Percentiles rank a stretch among this genome's conserved stretches.
Conservation (phyloP, 345 rosid species). For the Syzygium oleosum region DNA sequence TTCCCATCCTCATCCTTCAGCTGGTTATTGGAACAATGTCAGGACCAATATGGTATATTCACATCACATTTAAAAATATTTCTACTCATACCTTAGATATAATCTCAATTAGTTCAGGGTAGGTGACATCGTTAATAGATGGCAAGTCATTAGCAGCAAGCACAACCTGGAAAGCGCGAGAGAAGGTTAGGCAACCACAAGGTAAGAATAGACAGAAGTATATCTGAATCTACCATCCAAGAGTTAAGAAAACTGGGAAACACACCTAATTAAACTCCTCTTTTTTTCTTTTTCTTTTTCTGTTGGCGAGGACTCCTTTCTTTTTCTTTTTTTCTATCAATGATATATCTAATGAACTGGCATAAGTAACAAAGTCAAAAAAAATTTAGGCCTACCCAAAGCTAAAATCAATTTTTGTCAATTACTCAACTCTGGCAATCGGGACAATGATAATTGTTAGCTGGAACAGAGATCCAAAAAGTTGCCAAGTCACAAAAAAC, state of each 20-base stretch:
- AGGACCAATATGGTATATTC: conserved; percentile 6
- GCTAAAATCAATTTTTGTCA: neutral
- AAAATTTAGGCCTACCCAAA: neutral
- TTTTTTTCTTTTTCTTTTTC: too few species aligned
- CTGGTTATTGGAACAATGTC: conserved; percentile 26
- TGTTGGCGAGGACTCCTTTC: neutral
- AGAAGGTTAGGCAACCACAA: neutral
- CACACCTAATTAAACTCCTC: neutral
- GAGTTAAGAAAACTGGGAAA: neutral
- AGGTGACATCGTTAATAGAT: conserved; percentile 92
- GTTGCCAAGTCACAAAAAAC: neutral
- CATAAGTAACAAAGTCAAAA: neutral
- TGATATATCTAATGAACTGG: neutral
- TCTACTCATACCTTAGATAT: conserved; percentile 56
- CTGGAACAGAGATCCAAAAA: neutral
- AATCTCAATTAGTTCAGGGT: conserved; percentile 74
- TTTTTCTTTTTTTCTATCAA: neutral
- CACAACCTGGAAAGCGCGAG: conserved; percentile 49
- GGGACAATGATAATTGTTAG: neutral
- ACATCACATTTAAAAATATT: neutral
- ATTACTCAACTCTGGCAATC: neutral
- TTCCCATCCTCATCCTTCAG: conserved; percentile 81
- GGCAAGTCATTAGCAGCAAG: conserved; percentile 98
- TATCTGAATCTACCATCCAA: neutral
- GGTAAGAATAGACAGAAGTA: neutral